Conservation (phyloP, 441 rosid species). For the Adansonia gregorii region DNA sequence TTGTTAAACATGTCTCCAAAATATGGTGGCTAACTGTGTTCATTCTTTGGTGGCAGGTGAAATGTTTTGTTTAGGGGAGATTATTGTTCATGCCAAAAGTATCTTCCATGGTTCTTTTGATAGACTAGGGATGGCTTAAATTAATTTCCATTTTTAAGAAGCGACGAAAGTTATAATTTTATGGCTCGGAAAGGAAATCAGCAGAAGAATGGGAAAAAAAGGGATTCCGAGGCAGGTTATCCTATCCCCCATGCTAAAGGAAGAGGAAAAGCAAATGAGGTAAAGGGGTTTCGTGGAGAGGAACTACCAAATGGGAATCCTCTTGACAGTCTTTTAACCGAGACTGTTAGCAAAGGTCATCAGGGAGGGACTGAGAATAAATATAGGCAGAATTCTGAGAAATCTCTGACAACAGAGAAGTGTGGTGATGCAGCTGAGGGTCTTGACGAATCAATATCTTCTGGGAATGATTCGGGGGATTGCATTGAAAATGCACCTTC, state of each 20-base stretch:
- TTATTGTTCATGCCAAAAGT: slow-evolving; percentile 18
- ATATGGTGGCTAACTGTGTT: neutral
- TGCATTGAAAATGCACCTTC: slow-evolving; percentile 41
- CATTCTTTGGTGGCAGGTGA: slow-evolving; percentile 37
- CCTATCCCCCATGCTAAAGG: slow-evolving; percentile 41
- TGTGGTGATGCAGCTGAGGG: slow-evolving; percentile 41
- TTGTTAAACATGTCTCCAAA: too few species aligned
- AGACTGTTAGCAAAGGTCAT: slow-evolving; percentile 23
- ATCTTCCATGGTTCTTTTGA: slow-evolving; percentile 26
- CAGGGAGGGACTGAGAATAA: slow-evolving; percentile 36
- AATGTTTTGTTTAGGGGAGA: slow-evolving; percentile 17
- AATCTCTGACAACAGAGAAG: slow-evolving; percentile 40
- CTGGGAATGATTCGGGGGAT: slow-evolving; percentile 37
- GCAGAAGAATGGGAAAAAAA: slow-evolving; percentile 76
- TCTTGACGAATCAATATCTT: slow-evolving; percentile 36
- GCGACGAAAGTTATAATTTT: slow-evolving; percentile 11
- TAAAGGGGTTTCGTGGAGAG: slow-evolving; percentile 50
- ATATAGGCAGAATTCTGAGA: slow-evolving; percentile 37
- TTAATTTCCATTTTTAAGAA: slow-evolving; percentile 25
- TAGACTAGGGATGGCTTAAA: slow-evolving; percentile 34
- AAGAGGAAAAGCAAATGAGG: slow-evolving; percentile 48
- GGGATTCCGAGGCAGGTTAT: slow-evolving; percentile 49
- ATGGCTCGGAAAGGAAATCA: slow-evolving; percentile 93
- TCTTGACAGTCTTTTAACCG: slow-evolving; percentile 33
- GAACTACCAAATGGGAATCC: slow-evolving; percentile 48